Percentiles rank a stretch among this genome's conserved stretches.
phyloP scores from a whole-genome alignment of 2,329 filamentous ascomycete species.

The Verticillium albo-atrum region DNA sequence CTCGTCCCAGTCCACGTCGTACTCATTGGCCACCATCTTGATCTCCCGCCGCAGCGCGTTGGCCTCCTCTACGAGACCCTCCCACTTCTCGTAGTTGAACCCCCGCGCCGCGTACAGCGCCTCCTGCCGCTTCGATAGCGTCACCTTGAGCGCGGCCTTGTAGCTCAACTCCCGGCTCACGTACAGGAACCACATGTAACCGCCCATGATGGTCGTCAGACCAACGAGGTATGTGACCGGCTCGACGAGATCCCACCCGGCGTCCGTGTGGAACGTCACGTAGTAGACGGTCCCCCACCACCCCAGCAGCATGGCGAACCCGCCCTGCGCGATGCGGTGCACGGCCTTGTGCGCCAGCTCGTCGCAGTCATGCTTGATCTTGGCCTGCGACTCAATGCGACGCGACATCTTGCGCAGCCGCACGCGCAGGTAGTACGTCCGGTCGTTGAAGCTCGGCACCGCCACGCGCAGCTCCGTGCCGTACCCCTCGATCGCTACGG shows the following conservation, averaged over 20 bases:
- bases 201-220: constrained; percentile 80
- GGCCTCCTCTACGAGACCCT: constrained; percentile 71
- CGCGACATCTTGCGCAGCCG: constrained; percentile 67
- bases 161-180: constrained; percentile 88
- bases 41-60: constrained; percentile 76
- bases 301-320: constrained; percentile 65
- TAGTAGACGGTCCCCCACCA: constrained; percentile 86
- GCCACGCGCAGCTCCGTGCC: constrained; percentile 64
- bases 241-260: constrained; percentile 89
- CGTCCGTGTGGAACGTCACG: constrained; percentile 64
- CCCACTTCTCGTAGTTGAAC: constrained; percentile 75
- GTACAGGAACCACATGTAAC: constrained; percentile 91
- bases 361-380: constrained; percentile 80
- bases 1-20: constrained; percentile 89
- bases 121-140: constrained; percentile 72
- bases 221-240: constrained; percentile 86
- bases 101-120: constrained; percentile 71
- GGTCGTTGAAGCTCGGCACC: constrained; percentile 82
- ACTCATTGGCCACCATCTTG: constrained; percentile 74
- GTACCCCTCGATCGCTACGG: constrained; percentile 73
- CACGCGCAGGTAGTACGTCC: constrained; percentile 84
- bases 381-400: constrained; percentile 64
- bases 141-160: constrained; percentile 80
- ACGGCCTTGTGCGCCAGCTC: constrained; percentile 69
- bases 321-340: constrained; percentile 73